Evolutionary conservation across 2,329 filamentous ascomycete genomes (phyloP), one percentile per base, ranked within the genome.

Genomic region (Sclerotinia subarctica): DNA sequence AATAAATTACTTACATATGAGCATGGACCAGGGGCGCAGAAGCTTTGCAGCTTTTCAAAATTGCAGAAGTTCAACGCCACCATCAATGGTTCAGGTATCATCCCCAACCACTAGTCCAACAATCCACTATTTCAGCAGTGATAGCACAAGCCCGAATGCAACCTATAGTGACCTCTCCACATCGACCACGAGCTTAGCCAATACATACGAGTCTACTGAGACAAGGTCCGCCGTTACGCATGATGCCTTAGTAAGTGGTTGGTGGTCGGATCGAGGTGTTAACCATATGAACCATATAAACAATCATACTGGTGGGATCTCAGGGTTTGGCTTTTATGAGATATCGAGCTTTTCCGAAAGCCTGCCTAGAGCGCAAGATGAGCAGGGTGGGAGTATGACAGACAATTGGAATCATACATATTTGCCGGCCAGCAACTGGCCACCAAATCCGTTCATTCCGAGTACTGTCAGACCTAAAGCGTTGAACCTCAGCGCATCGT

Each of bases 381-480:
- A 51, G 0, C 63, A 69, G 32, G 49, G 64, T 15, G 66, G 68
- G 17, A 64, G 68, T 26, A 67, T 60, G 42, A 42, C 26, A 11
- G 44, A 69, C 60, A 26, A 64, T 21, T 75, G 72, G 74, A 63
- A 47, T 29, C 44, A 59, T 35, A 15, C 13, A 13, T 35, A 29
- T 35, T 32, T 38, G 46, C 24, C 47, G 32, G n/a, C 54, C n/a
- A 64, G 57, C 15, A 63, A 67, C 32, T 74, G 72, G 70, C 42
- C 64, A 57, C 19, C 69, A n/a, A 44, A 68, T 29, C 29, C 59
- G 4, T 24, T 60, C 17, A 56, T 57, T 44, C 60, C 72, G 32
- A 71, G 60, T 44, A 76, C 74, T 11, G 72, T 76, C 19, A 76
- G 71, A 17, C 75, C 74, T 5, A 73, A 72, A 58, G 68, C 70